Evolutionary conservation across 495 filamentous ascomycete species (phyloP).

Genomic region (Hyaloscypha finlandica): DNA sequence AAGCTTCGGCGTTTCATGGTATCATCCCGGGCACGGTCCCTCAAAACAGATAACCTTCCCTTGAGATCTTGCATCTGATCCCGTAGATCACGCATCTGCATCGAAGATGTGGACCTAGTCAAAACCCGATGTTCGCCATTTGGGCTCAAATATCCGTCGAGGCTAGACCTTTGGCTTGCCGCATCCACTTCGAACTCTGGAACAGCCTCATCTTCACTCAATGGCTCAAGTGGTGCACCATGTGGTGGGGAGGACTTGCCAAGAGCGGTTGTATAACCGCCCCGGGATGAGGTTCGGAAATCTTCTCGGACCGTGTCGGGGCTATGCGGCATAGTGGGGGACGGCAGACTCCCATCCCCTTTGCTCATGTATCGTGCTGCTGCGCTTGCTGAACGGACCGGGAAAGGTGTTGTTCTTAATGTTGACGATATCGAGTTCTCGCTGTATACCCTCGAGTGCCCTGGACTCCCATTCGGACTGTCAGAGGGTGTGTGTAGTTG

Average conservation of each 20-base stretch:
- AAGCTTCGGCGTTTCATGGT: slow-evolving; percentile 79
- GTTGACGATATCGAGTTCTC: slow-evolving; percentile 55
- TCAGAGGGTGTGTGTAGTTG: slow-evolving; percentile 34
- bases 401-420: slow-evolving; percentile 34
- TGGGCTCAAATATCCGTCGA: slow-evolving; percentile 24
- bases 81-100: slow-evolving; percentile 79
- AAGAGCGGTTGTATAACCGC: slow-evolving; percentile 19
- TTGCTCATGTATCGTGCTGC: slow-evolving; percentile 27
- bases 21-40: slow-evolving; percentile 81
- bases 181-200: slow-evolving; percentile 28
- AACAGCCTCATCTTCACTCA: slow-evolving; percentile 38
- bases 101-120: slow-evolving; percentile 56
- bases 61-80: slow-evolving; percentile 94
- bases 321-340: slow-evolving; percentile 15
- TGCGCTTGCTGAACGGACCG: slow-evolving; percentile 26
- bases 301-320: slow-evolving; percentile 16
- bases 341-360: slow-evolving; percentile 5
- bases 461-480: slow-evolving; percentile 39
- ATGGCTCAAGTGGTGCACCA: slow-evolving; percentile 32
- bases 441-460: slow-evolving; percentile 58
- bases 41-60: slow-evolving; percentile 83
- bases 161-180: slow-evolving; percentile 21
- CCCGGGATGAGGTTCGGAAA: neutral
- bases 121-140: slow-evolving; percentile 37
- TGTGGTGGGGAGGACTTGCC: slow-evolving; percentile 22